Base-by-base conservation (phyloP, 345 rosid genomes). In the Erodium maritimum region DNA sequence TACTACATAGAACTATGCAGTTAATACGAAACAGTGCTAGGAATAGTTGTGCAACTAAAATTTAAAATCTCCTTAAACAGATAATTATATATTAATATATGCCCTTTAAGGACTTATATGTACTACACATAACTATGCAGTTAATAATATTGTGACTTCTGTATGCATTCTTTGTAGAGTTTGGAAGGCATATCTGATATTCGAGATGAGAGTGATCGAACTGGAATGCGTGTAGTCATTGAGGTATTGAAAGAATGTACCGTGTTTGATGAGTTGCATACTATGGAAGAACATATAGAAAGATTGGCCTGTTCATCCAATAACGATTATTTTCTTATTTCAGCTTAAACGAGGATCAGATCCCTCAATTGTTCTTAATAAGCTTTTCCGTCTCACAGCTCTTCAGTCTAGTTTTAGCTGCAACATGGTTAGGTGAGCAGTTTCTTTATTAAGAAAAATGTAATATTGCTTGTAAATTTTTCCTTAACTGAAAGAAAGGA, bases 391-490 rank as follows among this genome's bases (percentile, higher is more conserved):
- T 53, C 86, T 79, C 25, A 88, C 98, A 42, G 82, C 96, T 71
- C 89, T 91, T 50, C 98, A 91, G 69, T 86, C 98, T 63, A 80
- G 93, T 72, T 91, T 91, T 70, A 86, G 87, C 76, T 91, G 96
- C 87, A 91, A 91, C 78, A 91, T 88, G 94, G 94, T 91, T 37
- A 79, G 95, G 96, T 91, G 73, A 77, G 98, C 64, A 55, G 13
- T 62, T 65, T 63, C 58, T 24, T 50, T 29, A 42, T 67, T 19
- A 24, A 0, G 37, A 20, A 24, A 33, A 37, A 12, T 21, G 2
- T 52, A 22, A 52, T 52, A 22, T 14, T 52, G 55, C 4, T 21
- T 52, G 37, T 29, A 29, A 29, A 11, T 29, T 29, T n/a, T 29
- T 29, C 8, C 8, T 29, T 29, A 29, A 29, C 37, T 29, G 37